phyloP scores from a whole-genome alignment of 148 eudicot genomes.

The Diospyros kaki region DNA sequence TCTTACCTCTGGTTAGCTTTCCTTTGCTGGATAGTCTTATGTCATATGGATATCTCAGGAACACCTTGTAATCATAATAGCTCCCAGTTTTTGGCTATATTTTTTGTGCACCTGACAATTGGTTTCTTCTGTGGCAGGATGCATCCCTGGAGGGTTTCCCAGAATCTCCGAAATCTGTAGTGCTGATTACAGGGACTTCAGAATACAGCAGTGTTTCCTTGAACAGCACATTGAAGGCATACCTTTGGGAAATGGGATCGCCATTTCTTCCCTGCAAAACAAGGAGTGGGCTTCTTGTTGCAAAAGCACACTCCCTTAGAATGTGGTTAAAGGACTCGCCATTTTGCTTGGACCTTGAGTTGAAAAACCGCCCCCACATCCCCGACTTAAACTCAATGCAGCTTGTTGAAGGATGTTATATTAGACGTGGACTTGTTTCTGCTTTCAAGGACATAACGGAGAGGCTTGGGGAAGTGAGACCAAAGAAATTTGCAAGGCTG shows the following conservation, averaged over 20 bases:
- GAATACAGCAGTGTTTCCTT: slow-evolving; percentile 82
- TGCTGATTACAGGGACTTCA: slow-evolving; percentile 76
- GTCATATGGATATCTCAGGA: neutral
- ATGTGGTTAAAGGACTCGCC: slow-evolving; percentile 98
- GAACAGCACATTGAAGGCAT: slow-evolving; percentile 80
- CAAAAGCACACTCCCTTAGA: slow-evolving; percentile 90
- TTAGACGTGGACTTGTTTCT: slow-evolving; percentile 89
- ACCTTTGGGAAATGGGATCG: slow-evolving; percentile 98
- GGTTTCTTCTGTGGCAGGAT: slow-evolving; percentile 48
- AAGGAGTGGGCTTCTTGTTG: slow-evolving; percentile 74
- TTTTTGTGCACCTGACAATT: neutral
- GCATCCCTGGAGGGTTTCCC: slow-evolving; percentile 97
- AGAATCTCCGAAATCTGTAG: slow-evolving; percentile 93
- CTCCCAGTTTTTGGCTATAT: neutral
- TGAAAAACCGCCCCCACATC: slow-evolving; percentile 59
- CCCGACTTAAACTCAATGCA: slow-evolving; percentile 83
- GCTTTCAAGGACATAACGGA: slow-evolving; percentile 77
- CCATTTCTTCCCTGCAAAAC: slow-evolving; percentile 92
- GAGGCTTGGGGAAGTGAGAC: slow-evolving; percentile 73
- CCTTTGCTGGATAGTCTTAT: neutral
- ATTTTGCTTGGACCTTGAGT: slow-evolving; percentile 89
- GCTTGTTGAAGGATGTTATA: slow-evolving; percentile 78
- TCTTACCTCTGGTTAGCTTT: neutral
- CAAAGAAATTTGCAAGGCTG: slow-evolving; percentile 84
- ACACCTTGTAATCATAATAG: neutral